phyloP scores from a whole-genome alignment of 352 stramenopile genomes.

The Globisporangium spiculum region DNA sequence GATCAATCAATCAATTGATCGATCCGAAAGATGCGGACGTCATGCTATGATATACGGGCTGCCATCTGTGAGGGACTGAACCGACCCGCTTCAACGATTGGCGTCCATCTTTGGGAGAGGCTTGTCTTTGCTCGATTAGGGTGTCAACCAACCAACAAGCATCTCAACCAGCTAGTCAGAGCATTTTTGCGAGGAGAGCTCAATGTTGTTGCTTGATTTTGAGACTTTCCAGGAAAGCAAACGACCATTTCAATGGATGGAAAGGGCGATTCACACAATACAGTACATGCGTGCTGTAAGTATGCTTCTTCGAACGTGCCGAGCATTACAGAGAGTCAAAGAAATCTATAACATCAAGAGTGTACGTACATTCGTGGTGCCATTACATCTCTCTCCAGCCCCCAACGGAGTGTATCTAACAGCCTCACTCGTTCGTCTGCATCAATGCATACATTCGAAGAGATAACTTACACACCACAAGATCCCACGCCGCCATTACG shows the following conservation, averaged over 20 bases:
- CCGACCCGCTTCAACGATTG: not conserved
- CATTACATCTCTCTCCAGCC: not conserved
- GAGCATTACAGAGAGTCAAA: not conserved
- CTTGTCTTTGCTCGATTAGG: not conserved
- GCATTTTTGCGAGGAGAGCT: not conserved
- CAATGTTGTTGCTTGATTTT: too few relatives aligned
- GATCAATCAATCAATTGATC: not conserved
- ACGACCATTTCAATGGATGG: not conserved
- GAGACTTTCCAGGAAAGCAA: too few relatives aligned
- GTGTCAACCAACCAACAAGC: not conserved
- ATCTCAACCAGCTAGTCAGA: not conserved
- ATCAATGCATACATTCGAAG: not conserved
- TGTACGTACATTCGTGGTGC: not conserved
- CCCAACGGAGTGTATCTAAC: not conserved
- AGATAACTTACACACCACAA: not conserved
- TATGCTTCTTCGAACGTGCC: not conserved
- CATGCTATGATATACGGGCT: not conserved
- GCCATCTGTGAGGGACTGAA: not conserved
- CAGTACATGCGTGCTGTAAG: not conserved
- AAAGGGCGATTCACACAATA: not conserved
- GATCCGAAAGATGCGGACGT: not conserved
- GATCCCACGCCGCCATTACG: not conserved
- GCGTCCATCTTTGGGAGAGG: not conserved
- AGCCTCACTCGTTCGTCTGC: not conserved
- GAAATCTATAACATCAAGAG: not conserved